Conservation (phyloP, 2,329 filamentous ascomycete genomes). For the Nigrograna mackinnonii region DNA sequence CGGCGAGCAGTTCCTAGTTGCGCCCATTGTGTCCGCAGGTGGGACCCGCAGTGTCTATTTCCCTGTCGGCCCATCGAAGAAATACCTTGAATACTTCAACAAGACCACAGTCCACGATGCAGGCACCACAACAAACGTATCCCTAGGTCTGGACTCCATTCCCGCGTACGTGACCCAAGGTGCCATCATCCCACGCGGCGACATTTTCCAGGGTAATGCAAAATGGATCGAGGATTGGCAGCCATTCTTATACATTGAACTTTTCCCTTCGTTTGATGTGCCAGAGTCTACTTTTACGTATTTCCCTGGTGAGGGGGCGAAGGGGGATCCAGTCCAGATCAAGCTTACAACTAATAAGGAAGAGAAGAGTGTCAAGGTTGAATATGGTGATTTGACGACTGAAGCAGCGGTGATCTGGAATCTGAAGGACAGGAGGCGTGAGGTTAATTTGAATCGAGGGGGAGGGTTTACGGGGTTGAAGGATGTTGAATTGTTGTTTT, state of each 20-base stretch:
- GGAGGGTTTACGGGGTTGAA: slow-evolving; percentile 8
- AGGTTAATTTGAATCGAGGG: slow-evolving; percentile 9
- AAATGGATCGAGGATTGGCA: slow-evolving; percentile 37
- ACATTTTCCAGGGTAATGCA: slow-evolving; percentile 39
- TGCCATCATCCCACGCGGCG: slow-evolving; percentile 36
- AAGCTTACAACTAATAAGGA: slow-evolving; percentile 11
- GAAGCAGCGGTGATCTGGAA: slow-evolving; percentile 14
- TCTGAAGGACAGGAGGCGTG: slow-evolving; percentile 10
- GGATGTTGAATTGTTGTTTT: slow-evolving; percentile 9
- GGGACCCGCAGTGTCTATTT: slow-evolving; percentile 36
- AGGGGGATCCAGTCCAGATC: slow-evolving; percentile 10
- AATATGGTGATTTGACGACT: slow-evolving; percentile 18
- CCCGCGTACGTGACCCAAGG: slow-evolving; percentile 39
- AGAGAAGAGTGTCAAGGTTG: slow-evolving; percentile 11
- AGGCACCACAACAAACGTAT: slow-evolving; percentile 16
- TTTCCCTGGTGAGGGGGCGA: slow-evolving; percentile 20
- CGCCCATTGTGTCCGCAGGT: slow-evolving; percentile 32
- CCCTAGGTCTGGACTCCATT: slow-evolving; percentile 20
- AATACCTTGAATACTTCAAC: slow-evolving; percentile 37
- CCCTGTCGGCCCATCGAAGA: slow-evolving; percentile 19
- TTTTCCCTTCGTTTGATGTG: slow-evolving; percentile 32
- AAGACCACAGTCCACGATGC: slow-evolving; percentile 27
- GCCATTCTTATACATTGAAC: slow-evolving; percentile 31
- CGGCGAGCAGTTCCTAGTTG: slow-evolving; percentile 36
- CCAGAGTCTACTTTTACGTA: slow-evolving; percentile 25